Base-by-base conservation (phyloP, 257 asterid species). In the Salvia splendens region DNA sequence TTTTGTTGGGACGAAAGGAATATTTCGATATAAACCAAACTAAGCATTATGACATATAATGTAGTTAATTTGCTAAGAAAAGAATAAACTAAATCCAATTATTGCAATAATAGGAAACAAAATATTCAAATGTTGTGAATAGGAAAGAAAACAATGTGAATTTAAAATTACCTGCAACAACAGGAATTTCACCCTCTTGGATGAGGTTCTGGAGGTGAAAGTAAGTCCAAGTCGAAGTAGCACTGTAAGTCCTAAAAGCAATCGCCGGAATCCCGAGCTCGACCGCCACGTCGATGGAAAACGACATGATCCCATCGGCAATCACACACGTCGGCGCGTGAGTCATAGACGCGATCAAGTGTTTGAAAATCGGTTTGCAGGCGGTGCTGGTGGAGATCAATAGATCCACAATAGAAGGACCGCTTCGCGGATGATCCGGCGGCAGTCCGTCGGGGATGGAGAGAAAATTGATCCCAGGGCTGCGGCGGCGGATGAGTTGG, bases 381-480 rank as follows among this genome's bases (percentile, higher is more conserved):
- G 6, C 43, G 0, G 57, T 55, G 3, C 16, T 20, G 17, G 63
- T 77, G 60, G 84, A 63, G 49, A 32, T 11, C 17, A 74, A 16
- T 58, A 79, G 32, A 65, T 82, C 87, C 3, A 49, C 2, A 36
- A 16, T 0, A 9, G 55, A 42, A 1, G 14, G 17, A 0, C 76
- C 83, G 12, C 67, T 7, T 3, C 84, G 75, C 3, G 79, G 80
- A 69, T 82, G 81, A 47, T 79, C 84, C 60, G 70, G 62, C 50
- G 81, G 78, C 32, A 82, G 69, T 2, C 84, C 87, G 73, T 82
- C 82, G 53, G 82, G 77, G 14, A 82, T 63, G 24, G 81, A 70
- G 16, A 68, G 50, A 61, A 79, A 77, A 4, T 61, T 28, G 65
- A 82, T 53, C 20, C 53, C 64, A 9, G 78, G 80, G 68, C 56